phyloP scores from a whole-genome alignment of 306 rosid genomes.

The Casuarina cunninghamiana region DNA sequence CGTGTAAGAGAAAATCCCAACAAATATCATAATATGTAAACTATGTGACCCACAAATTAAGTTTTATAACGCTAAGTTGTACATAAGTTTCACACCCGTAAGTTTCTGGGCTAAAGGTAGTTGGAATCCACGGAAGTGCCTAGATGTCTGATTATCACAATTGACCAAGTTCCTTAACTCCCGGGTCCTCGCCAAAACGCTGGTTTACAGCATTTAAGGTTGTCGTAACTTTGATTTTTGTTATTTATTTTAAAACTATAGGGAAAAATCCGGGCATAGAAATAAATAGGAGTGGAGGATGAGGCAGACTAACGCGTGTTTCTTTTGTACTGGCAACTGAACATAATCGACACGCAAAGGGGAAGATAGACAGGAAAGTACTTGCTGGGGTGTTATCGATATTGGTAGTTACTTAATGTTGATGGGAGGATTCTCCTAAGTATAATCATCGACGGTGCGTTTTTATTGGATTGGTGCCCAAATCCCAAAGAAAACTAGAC shows the following conservation, averaged over 20 bases:
- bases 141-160: no score
- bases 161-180: not conserved
- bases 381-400: no score
- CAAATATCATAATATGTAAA: no score
- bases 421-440: not conserved
- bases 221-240: not conserved
- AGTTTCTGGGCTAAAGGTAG: no score
- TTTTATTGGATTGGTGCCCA: conserved; percentile 3
- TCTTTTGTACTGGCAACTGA: no score
- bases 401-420: no score
- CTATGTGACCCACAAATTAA: no score
- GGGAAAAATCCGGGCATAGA: not conserved
- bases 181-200: not conserved
- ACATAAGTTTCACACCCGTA: no score
- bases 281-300: not conserved
- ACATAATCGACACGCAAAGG: not conserved
- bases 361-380: not conserved
- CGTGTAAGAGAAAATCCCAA: no score
- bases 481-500: not conserved
- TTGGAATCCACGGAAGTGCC: no score
- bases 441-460: conserved; percentile 18
- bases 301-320: not conserved
- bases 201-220: not conserved
- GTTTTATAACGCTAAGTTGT: no score
- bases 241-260: not conserved